Evolutionary conservation across 192 early-diverging fungal genomes (phyloP), one percentile per base, ranked within the genome.

Genomic region (Umbelopsis sp.): DNA sequence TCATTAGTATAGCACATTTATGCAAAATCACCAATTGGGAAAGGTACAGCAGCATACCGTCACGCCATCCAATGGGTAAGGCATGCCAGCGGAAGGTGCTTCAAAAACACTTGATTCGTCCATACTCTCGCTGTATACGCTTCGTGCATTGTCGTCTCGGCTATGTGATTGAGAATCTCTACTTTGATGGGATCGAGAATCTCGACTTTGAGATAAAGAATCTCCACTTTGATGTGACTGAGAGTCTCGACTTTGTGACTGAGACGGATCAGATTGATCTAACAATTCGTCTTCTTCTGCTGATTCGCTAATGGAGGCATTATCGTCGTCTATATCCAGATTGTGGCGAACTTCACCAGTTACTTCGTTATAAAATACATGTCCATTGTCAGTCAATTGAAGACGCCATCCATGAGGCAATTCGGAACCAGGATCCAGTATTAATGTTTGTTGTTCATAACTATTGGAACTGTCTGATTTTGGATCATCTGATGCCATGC

Each of bases 311-410:
- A 29, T 45, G 29, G 32, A 38, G 12, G 31, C 47, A 17, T 70
- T 62, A 8, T 70, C 54, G 2, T 59, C 56, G 25, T 79, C 73
- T 22, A 59, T 65, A 20, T 74, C 72, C 38, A 32, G 38, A 53
- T 74, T 78, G 51, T 69, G 81, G 20, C 82, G 70, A 26, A 81
- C 71, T 22, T 74, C 82, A 29, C 75, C 53, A 6, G 82, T 83
- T 25, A 73, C 21, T 14, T 45, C 70, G 41, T 83, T 83, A 34
- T 69, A 74, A 54, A 81, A 53, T 62, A 68, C 8, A 71, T 75
- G 44, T 21, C 82, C 82, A 50, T 81, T 71, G 20, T 81, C 77
- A 8, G 82, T 65, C 1, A 72, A 17, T 54, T 59, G 52, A 29
- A 77, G 41, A 3, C 38, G 43, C 75, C 75, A 77, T 5, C 75